These are phyloP conservation scores for Podaxis pistillaris DNA, from an alignment of 768 basidiomycete genomes.

Conservation along the genomic window DNA sequence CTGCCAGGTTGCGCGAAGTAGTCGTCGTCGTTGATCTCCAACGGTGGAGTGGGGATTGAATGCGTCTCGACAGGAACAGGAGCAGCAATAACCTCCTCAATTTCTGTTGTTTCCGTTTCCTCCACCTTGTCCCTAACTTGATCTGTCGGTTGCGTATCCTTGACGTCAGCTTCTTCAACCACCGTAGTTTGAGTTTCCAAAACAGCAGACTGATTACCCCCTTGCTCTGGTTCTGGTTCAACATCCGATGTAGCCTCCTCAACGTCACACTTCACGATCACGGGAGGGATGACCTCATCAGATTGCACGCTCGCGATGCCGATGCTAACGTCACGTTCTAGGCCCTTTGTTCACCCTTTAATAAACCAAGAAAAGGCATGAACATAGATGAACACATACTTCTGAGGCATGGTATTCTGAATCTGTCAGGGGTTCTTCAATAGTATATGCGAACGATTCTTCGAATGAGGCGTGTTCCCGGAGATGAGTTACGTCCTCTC, in stretches of 20 bases:
- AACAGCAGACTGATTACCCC: background rate
- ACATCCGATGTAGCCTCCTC: background rate
- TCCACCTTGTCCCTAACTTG: background rate
- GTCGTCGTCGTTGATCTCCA: background rate
- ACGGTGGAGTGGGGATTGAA: background rate
- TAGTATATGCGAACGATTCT: slow-evolving; percentile 17
- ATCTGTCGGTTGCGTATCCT: background rate
- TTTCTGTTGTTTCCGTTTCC: background rate
- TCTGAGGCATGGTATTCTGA: slow-evolving; percentile 28
- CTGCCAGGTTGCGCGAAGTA: slow-evolving; percentile 11
- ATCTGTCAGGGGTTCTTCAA: slow-evolving; percentile 30
- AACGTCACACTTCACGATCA: slow-evolving; percentile 5
- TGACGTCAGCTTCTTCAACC: background rate
- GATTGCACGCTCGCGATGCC: slow-evolving; percentile 4
- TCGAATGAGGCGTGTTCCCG: background rate
- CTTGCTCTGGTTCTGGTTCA: background rate
- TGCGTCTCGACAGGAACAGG: background rate
- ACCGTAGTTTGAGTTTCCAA: background rate
- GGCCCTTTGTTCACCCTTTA: slow-evolving; percentile 18
- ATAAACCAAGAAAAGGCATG: background rate
- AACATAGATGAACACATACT: slow-evolving; percentile 23
- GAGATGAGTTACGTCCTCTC: background rate
- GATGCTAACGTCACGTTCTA: slow-evolving; percentile 14
- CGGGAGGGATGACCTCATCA: slow-evolving; percentile 3
- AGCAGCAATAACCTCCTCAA: background rate